Evolutionary conservation across 139 green algal species (phyloP).

Genomic region (Chlorella sp.): DNA sequence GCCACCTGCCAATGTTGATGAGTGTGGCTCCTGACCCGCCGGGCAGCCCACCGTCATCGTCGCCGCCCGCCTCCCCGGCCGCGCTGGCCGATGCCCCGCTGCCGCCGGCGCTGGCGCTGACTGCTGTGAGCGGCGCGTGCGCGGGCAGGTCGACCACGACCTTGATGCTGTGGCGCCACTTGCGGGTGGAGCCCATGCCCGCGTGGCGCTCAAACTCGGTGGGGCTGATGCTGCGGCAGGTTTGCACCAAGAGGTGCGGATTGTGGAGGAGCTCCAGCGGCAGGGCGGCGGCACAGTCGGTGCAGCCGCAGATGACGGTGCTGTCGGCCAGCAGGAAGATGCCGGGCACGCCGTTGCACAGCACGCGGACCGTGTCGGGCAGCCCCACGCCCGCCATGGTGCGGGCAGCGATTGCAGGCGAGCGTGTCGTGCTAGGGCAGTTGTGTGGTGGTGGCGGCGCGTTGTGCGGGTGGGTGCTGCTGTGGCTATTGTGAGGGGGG

Average conservation of each 20-base stretch:
- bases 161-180: slow-evolving; percentile 11
- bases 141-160: background rate
- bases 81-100: background rate
- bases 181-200: slow-evolving; percentile 2
- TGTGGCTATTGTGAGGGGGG: no score
- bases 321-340: background rate
- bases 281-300: background rate
- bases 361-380: background rate
- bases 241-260: background rate
- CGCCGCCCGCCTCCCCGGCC: no score
- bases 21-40: no score
- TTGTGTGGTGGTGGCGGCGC: no score
- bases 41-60: no score
- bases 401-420: no score
- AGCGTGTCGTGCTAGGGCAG: no score
- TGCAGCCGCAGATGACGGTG: background rate
- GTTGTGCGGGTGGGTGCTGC: no score
- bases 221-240: background rate
- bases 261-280: background rate
- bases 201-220: slow-evolving; percentile 8
- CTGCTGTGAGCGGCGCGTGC: background rate
- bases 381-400: no score
- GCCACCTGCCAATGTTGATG: background rate
- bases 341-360: slow-evolving; percentile 5
- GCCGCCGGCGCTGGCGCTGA: background rate